Percentiles rank a stretch among this genome's conserved stretches.
phyloP scores from a whole-genome alignment of 2,329 filamentous ascomycete species.

The Cladophialophora psammophila region DNA sequence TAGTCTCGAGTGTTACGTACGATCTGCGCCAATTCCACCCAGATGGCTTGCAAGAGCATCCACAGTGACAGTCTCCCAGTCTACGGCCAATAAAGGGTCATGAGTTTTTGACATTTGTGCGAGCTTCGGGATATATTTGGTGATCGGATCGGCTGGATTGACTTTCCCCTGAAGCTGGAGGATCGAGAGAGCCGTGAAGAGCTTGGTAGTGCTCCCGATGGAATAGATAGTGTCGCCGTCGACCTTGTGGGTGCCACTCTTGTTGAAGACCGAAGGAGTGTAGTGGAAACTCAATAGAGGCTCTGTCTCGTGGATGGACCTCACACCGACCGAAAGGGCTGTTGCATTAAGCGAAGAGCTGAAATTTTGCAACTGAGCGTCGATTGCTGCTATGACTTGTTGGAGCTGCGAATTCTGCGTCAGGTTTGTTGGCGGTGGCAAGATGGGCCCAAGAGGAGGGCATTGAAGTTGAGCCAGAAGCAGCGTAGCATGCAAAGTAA shows the following conservation, averaged over 20 bases:
- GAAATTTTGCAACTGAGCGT: neutral
- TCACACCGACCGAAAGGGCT: conserved; percentile 9
- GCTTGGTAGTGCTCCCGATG: conserved; percentile 52
- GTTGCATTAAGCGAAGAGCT: neutral
- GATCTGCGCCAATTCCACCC: neutral
- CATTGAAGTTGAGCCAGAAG: neutral
- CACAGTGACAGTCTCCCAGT: conserved; percentile 13
- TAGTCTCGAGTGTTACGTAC: neutral
- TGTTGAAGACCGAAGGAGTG: conserved; percentile 8
- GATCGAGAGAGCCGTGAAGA: conserved; percentile 51
- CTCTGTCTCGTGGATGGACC: neutral
- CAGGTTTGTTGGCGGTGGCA: neutral
- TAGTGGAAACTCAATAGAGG: conserved; percentile 11
- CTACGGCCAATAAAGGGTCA: neutral
- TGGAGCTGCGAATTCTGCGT: neutral
- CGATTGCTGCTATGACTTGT: neutral
- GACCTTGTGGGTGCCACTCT: conserved; percentile 47
- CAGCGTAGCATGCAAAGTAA: neutral
- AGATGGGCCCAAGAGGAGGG: neutral
- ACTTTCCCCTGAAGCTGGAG: conserved; percentile 16
- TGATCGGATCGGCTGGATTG: conserved; percentile 9
- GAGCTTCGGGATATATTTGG: conserved; percentile 14
- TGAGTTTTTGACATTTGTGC: neutral
- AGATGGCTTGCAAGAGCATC: conserved; percentile 6
- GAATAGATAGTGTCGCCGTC: conserved; percentile 54